Conservation (phyloP, 176 grass and related monocot species). For the Juncus inflexus region DNA sequence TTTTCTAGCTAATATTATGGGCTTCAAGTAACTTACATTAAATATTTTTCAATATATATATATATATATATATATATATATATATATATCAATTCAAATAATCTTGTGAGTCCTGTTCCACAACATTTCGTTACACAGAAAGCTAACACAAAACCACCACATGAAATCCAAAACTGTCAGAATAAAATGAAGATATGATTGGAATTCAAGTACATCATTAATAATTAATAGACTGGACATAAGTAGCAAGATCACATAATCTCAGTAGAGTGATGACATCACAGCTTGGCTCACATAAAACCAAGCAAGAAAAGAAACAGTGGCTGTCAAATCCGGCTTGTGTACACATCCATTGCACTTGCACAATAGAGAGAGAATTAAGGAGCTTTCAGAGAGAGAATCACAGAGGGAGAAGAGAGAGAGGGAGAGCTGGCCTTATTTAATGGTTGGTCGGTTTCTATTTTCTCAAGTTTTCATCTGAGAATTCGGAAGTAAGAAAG, state of each 20-base stretch:
- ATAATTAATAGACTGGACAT: constrained; percentile 27
- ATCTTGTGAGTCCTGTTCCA: too few relatives aligned
- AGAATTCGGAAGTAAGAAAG: background rate
- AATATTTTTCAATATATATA: too few relatives aligned
- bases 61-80: too few relatives aligned
- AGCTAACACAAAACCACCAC: background rate
- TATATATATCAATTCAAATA: too few relatives aligned
- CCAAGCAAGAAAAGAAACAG: constrained; percentile 13
- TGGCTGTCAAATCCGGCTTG: constrained; percentile 20
- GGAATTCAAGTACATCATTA: constrained; percentile 14
- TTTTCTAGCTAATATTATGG: too few relatives aligned
- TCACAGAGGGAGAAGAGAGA: constrained; percentile 2
- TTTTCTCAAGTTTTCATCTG: background rate
- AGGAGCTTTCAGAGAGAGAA: background rate
- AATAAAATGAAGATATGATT: too few relatives aligned
- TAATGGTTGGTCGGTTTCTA: background rate
- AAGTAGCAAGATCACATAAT: constrained; percentile 37
- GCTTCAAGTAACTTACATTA: too few relatives aligned
- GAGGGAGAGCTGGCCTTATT: background rate
- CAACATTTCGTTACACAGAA: background rate
- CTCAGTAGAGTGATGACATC: constrained; percentile 19
- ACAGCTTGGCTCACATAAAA: constrained; percentile 14
- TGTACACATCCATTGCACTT: constrained; percentile 16
- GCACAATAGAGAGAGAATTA: background rate
- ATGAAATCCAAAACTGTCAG: background rate